These are phyloP conservation scores for Stentor roeselii DNA, from an alignment of 73 alveolate genomes.

Conservation along the genomic window DNA sequence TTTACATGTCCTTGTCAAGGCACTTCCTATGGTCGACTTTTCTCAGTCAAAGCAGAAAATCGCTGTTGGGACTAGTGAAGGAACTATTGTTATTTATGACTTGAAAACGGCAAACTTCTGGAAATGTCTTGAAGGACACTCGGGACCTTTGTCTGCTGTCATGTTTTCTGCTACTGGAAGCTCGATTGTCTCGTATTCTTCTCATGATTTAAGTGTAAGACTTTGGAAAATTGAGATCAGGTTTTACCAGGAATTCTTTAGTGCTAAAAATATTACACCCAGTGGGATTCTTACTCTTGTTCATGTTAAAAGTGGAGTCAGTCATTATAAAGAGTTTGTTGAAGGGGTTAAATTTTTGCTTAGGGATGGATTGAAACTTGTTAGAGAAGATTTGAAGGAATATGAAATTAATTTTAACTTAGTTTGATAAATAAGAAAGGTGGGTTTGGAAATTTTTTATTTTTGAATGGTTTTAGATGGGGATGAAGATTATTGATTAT, in stretches of 20 bases:
- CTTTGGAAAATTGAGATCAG: slow-evolving; percentile 75
- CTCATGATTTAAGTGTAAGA: slow-evolving; percentile 69
- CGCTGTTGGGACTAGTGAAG: slow-evolving; percentile 87
- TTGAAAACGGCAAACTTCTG: slow-evolving; percentile 80
- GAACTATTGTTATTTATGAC: slow-evolving; percentile 83
- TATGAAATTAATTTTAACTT: too few relatives aligned
- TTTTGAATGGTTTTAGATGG: too few relatives aligned
- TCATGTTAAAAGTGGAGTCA: not conserved
- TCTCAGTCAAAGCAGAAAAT: slow-evolving; percentile 79
- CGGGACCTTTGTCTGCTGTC: slow-evolving; percentile 71
- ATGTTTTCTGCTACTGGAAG: slow-evolving; percentile 74
- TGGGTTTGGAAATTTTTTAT: too few relatives aligned
- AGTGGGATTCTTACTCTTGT: not conserved
- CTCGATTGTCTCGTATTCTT: slow-evolving; percentile 70
- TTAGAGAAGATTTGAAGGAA: not conserved
- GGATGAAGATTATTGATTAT: too few relatives aligned
- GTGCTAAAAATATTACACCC: not conserved
- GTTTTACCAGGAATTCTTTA: not conserved
- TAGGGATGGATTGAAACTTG: not conserved
- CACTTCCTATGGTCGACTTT: slow-evolving; percentile 91
- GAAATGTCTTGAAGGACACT: slow-evolving; percentile 81
- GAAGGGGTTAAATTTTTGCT: not conserved
- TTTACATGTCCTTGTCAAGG: slow-evolving; percentile 67
- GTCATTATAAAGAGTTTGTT: not conserved
- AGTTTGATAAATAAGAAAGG: too few relatives aligned